Conservation (phyloP, 2,329 filamentous ascomycete species). For the Pseudogymnoascus sp. region DNA sequence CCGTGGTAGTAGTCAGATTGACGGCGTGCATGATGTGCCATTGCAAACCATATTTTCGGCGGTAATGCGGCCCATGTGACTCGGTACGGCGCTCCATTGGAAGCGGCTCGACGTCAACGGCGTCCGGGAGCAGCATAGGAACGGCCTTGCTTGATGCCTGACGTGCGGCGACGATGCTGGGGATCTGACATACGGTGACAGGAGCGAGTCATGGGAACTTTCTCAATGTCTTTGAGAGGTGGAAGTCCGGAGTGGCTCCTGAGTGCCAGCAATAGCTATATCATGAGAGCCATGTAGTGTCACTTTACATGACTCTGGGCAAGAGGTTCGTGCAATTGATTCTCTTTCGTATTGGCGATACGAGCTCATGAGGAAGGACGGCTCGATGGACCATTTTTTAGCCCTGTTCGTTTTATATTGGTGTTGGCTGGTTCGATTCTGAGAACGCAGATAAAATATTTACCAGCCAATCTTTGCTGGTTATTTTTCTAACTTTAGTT, state of each 20-base stretch:
- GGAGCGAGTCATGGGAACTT: neutral
- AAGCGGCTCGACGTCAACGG: neutral
- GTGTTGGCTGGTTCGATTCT: neutral
- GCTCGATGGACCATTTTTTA: neutral
- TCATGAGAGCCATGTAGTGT: neutral
- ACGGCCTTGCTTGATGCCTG: neutral
- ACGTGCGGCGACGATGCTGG: neutral
- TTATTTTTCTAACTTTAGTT: neutral
- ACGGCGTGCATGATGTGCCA: neutral
- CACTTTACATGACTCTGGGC: neutral
- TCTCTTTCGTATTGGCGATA: neutral
- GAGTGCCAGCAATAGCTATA: neutral
- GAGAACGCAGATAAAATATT: neutral
- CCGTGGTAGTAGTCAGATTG: neutral
- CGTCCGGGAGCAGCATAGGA: neutral
- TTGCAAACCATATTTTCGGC: neutral
- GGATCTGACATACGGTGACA: neutral
- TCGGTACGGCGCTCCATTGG: neutral
- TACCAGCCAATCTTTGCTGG: neutral
- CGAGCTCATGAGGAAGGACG: neutral
- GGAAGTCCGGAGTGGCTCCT: neutral
- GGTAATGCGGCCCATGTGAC: neutral
- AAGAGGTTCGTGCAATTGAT: neutral
- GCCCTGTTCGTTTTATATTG: neutral
- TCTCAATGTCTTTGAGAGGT: neutral